Percentiles rank a stretch among this genome's conserved stretches.
Conservation (phyloP, 306 rosid genomes). For the Cyclanthera cordifolia region DNA sequence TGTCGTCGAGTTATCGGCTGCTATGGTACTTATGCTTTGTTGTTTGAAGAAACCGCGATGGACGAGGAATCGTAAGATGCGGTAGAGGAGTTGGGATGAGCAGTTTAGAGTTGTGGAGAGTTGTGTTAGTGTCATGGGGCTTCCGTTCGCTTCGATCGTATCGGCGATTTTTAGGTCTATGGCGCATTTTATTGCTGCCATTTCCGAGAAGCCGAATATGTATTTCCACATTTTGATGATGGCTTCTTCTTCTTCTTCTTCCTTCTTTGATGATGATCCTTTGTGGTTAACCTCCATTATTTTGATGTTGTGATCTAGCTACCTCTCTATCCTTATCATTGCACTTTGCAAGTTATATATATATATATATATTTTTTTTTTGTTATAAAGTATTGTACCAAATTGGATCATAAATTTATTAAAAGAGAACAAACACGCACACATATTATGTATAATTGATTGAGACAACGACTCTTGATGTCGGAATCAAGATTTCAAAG, state of each 20-base stretch:
- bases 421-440: too few relatives aligned
- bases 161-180: conserved; percentile 60
- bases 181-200: conserved; percentile 50
- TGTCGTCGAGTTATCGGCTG: not conserved
- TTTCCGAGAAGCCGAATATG: conserved; percentile 43
- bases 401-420: too few relatives aligned
- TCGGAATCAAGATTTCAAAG: too few relatives aligned
- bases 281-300: not conserved
- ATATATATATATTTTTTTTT: too few relatives aligned
- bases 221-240: conserved; percentile 30
- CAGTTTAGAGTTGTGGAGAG: conserved; percentile 35
- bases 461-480: too few relatives aligned
- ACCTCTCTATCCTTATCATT: too few relatives aligned
- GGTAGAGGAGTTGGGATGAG: conserved; percentile 15
- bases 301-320: not conserved
- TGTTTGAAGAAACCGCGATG: conserved; percentile 33
- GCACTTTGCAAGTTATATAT: too few relatives aligned
- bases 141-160: conserved; percentile 35
- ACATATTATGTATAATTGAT: too few relatives aligned
- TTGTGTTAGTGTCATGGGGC: conserved; percentile 37
- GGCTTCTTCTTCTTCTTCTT: conserved; percentile 29
- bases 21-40: not conserved
- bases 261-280: not conserved
- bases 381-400: too few relatives aligned
- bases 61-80: conserved; percentile 43